Conservation (phyloP, 2,329 filamentous ascomycete genomes). For the Lasiodiplodia sp. region DNA sequence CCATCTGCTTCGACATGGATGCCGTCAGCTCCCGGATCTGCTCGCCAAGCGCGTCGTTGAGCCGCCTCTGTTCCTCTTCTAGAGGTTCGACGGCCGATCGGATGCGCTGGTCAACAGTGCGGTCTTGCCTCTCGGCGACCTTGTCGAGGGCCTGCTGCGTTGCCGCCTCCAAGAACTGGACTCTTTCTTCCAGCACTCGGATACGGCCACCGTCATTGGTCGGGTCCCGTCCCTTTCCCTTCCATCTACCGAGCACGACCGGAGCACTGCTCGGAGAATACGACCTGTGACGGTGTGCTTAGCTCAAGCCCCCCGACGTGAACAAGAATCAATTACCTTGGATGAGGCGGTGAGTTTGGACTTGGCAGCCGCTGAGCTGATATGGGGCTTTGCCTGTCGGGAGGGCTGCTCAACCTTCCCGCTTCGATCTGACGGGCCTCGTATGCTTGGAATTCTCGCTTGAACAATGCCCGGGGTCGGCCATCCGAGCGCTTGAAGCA, state of each 20-base stretch:
- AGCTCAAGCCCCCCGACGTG: neutral
- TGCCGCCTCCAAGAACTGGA: neutral
- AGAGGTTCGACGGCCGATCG: neutral
- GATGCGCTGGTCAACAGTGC: conserved; percentile 4
- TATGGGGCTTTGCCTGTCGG: too few species aligned
- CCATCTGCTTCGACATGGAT: neutral
- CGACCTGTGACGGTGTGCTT: neutral
- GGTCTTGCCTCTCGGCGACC: neutral
- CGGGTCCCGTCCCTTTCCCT: neutral
- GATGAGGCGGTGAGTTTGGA: too few species aligned
- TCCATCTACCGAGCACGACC: neutral
- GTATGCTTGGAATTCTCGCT: neutral
- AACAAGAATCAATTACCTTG: neutral
- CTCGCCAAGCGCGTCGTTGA: neutral
- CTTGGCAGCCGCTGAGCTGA: neutral
- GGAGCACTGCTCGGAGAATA: neutral
- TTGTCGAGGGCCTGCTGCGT: neutral
- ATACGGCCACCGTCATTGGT: neutral
- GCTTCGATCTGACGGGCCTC: neutral
- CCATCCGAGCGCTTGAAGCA: conserved; percentile 3
- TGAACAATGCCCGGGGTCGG: neutral
- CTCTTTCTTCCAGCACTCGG: neutral
- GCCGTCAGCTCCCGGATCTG: neutral
- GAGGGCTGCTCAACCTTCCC: neutral
- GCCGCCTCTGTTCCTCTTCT: conserved; percentile 1